phyloP scores from a whole-genome alignment of 2,329 filamentous ascomycete species.

The Cladosporium sp. region DNA sequence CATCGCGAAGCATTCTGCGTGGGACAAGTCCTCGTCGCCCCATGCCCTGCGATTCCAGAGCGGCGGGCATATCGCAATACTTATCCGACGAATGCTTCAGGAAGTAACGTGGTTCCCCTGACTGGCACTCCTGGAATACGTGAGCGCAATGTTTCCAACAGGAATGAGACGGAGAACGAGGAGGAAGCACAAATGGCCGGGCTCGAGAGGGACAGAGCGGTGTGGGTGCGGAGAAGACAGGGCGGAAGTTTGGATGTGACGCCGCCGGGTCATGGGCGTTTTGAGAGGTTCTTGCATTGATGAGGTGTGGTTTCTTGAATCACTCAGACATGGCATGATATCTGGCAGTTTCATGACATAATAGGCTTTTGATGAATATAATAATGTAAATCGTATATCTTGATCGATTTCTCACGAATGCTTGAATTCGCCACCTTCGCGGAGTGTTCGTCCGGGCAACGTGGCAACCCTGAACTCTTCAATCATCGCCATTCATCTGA shows the following conservation, averaged over 20 bases:
- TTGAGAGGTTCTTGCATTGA: constrained; percentile 34
- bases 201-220: constrained; percentile 31
- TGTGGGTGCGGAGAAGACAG: constrained; percentile 29
- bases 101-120: constrained; percentile 2
- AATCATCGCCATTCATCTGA: neutral
- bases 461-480: neutral
- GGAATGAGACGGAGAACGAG: constrained; percentile 29
- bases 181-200: constrained; percentile 28
- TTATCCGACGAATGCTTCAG: constrained; percentile 21
- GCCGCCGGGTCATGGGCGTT: constrained; percentile 36
- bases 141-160: neutral
- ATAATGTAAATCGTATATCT: neutral
- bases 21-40: constrained; percentile 1
- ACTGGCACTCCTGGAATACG: constrained; percentile 6
- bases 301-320: neutral
- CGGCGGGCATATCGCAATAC: constrained; percentile 24
- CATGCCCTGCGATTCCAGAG: constrained; percentile 20
- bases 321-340: neutral
- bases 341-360: neutral
- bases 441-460: constrained; percentile 1
- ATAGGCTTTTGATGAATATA: neutral
- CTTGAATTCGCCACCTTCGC: neutral
- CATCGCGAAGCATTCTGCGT: constrained; percentile 15
- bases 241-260: constrained; percentile 33
- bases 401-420: neutral